These are phyloP conservation scores for Thermomyces lanuginosus DNA, from an alignment of 2,329 filamentous ascomycete genomes.

Conservation along the genomic window DNA sequence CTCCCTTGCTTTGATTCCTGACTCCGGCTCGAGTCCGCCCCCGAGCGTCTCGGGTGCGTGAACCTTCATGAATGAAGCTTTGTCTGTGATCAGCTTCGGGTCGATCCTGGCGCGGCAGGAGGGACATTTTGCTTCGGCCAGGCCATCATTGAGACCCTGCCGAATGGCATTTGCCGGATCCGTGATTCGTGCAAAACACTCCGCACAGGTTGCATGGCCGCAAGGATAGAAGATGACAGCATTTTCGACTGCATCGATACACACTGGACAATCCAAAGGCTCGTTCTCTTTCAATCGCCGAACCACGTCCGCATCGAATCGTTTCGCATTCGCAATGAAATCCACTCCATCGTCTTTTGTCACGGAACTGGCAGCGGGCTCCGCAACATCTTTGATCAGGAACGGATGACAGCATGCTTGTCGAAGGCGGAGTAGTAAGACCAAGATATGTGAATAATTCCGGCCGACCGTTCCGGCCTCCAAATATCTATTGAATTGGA, in stretches of 20 bases:
- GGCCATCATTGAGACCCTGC: conserved; percentile 43
- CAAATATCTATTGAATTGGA: conserved; percentile 64
- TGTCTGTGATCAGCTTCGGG: conserved; percentile 55
- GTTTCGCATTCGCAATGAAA: conserved; percentile 46
- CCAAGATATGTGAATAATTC: conserved; percentile 65
- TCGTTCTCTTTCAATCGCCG: conserved; percentile 45
- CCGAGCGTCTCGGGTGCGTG: conserved; percentile 42
- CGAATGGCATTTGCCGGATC: conserved; percentile 44
- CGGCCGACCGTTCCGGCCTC: conserved; percentile 49
- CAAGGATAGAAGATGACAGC: conserved; percentile 68
- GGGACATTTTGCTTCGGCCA: conserved; percentile 48
- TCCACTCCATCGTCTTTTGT: conserved; percentile 38
- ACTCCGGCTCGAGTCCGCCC: conserved; percentile 7
- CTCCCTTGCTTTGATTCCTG: background rate
- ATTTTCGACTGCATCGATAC: conserved; percentile 58
- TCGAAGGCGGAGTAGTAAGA: conserved; percentile 62
- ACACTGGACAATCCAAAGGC: conserved; percentile 66
- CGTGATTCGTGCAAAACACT: conserved; percentile 56
- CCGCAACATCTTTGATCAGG: conserved; percentile 49
- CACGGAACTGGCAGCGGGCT: conserved; percentile 30
- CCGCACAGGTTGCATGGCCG: conserved; percentile 61
- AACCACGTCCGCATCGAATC: conserved; percentile 45
- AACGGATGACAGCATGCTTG: conserved; percentile 68
- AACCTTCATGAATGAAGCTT: conserved; percentile 54
- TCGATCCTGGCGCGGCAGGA: conserved; percentile 55